These are phyloP conservation scores for Plasmodium fragile DNA, from an alignment of 169 alveolate genomes.

Conservation along the genomic window DNA sequence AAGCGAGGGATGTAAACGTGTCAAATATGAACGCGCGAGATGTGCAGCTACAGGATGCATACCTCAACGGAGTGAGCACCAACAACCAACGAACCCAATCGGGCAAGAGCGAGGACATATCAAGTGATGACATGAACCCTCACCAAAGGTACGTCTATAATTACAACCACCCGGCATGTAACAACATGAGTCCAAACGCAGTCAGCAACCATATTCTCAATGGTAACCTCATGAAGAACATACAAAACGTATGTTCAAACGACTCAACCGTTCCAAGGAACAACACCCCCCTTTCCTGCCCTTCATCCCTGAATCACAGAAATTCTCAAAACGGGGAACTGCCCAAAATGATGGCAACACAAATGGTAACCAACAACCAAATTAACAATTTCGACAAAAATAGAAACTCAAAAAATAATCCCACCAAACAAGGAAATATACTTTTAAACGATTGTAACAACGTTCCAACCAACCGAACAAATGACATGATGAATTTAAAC, in stretches of 20 bases:
- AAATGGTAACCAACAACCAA: not conserved
- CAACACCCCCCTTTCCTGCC: not conserved
- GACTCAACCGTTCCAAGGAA: not conserved
- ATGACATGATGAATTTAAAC: slow-evolving; percentile 2
- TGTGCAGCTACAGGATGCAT: not conserved
- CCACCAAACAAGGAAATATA: slow-evolving; percentile 12
- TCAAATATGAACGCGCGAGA: too few relatives aligned
- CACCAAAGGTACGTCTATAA: slow-evolving; percentile 31
- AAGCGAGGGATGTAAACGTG: not conserved
- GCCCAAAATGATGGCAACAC: not conserved
- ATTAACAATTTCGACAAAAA: not conserved
- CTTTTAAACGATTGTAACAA: slow-evolving; percentile 13
- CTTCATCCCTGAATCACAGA: slow-evolving; percentile 15
- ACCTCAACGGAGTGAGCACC: slow-evolving; percentile 5
- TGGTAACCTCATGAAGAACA: slow-evolving; percentile 5
- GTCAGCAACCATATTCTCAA: not conserved
- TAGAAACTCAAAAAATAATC: not conserved
- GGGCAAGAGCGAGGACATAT: slow-evolving; percentile 21
- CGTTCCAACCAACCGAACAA: not conserved
- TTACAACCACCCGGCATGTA: not conserved
- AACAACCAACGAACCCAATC: not conserved
- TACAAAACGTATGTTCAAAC: slow-evolving; percentile 8
- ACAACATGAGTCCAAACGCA: not conserved
- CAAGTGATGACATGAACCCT: slow-evolving; percentile 11
- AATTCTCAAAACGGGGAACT: slow-evolving; percentile 1